Conservation (phyloP, 192 early-diverging fungal species). For the Gigaspora rosea region DNA sequence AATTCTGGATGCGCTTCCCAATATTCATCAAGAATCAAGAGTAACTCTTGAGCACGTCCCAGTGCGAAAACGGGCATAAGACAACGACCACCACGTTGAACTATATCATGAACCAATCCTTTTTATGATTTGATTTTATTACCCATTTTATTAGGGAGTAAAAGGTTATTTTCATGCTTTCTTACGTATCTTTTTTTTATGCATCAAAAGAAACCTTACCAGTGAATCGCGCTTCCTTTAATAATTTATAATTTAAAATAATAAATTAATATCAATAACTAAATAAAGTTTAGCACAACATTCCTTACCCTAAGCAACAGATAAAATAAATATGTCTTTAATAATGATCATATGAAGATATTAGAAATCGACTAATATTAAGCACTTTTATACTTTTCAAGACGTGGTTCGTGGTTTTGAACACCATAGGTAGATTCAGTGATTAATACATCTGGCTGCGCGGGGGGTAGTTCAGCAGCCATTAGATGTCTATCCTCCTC, state of each 20-base stretch:
- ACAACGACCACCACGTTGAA: slow-evolving; percentile 85
- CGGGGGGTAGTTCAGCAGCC: slow-evolving; percentile 90
- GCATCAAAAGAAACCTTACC: slow-evolving; percentile 39
- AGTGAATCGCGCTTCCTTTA: slow-evolving; percentile 84
- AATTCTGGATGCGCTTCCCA: slow-evolving; percentile 89
- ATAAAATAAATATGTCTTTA: too few species aligned
- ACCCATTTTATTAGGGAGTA: not conserved
- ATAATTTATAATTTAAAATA: too few species aligned
- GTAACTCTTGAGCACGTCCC: slow-evolving; percentile 95
- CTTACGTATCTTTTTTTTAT: not conserved
- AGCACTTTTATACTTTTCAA: slow-evolving; percentile 50
- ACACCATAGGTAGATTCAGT: slow-evolving; percentile 97
- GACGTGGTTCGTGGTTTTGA: slow-evolving; percentile 92
- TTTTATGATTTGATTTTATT: not conserved
- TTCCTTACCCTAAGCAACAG: too few species aligned
- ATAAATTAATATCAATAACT: too few species aligned
- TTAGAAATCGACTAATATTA: too few species aligned
- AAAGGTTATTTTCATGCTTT: not conserved
- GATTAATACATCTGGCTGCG: slow-evolving; percentile 88
- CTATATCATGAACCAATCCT: slow-evolving; percentile 79
- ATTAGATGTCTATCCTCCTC: slow-evolving; percentile 99
- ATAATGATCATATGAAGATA: too few species aligned
- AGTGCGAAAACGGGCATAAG: slow-evolving; percentile 95
- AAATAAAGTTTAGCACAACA: too few species aligned
- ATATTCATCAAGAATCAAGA: slow-evolving; percentile 97